Evolutionary conservation across 306 rosid genomes (phyloP).

Genomic region (Hippophae gyantsensis): DNA sequence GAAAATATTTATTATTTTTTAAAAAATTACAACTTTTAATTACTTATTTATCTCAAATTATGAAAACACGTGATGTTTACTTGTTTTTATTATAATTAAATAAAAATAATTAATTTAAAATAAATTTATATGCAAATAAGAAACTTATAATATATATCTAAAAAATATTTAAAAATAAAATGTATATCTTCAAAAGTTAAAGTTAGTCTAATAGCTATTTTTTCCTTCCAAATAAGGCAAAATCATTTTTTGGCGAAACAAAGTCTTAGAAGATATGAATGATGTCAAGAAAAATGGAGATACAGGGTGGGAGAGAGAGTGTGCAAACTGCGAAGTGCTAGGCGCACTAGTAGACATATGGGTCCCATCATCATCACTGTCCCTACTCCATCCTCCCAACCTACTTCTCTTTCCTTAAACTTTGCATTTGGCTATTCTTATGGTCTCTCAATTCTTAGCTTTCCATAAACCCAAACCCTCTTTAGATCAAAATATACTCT

Average conservation of each 20-base stretch:
- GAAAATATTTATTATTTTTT: too few relatives aligned
- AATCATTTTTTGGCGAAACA: not conserved
- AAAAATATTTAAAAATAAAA: too few relatives aligned
- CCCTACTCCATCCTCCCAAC: conserved; percentile 29
- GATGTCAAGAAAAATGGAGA: conserved; percentile 18
- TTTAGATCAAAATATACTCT: not conserved
- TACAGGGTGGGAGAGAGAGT: conserved; percentile 8
- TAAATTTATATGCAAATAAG: too few relatives aligned
- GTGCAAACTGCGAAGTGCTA: conserved; percentile 13
- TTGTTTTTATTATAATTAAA: too few relatives aligned
- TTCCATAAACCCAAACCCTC: not conserved
- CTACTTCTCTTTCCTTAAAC: conserved; percentile 3
- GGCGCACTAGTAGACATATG: conserved; percentile 53
- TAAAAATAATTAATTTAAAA: too few relatives aligned
- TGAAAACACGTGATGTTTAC: too few relatives aligned
- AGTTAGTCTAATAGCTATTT: not conserved
- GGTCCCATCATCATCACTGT: conserved; percentile 48
- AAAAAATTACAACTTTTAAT: too few relatives aligned
- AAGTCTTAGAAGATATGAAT: conserved; percentile 27
- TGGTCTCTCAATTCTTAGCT: not conserved
- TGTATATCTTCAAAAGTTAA: too few relatives aligned
- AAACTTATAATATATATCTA: too few relatives aligned
- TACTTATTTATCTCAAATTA: too few relatives aligned
- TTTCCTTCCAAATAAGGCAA: conserved; percentile 3
- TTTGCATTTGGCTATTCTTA: conserved; percentile 6